phyloP scores from a whole-genome alignment of 2,329 filamentous ascomycete species.

The Paecilomyces sp. region DNA sequence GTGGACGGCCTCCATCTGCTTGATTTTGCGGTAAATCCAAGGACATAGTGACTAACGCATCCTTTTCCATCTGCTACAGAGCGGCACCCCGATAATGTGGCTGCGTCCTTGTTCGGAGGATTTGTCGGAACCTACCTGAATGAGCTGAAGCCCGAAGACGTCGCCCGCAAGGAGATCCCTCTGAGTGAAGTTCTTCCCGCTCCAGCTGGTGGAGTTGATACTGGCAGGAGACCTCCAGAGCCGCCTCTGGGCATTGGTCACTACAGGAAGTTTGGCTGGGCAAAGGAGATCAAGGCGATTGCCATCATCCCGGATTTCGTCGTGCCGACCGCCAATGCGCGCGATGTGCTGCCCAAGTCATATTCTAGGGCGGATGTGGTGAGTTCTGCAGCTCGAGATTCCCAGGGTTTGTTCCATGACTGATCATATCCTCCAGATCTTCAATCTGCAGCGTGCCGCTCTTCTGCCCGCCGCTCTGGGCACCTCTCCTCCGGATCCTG shows the following conservation, averaged over 20 bases:
- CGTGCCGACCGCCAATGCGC: slow-evolving; percentile 86
- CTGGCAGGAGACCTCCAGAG: slow-evolving; percentile 74
- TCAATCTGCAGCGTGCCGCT: slow-evolving; percentile 91
- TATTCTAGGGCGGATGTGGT: slow-evolving; percentile 82
- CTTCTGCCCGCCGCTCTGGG: slow-evolving; percentile 84
- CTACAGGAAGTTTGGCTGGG: slow-evolving; percentile 93
- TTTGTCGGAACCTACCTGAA: slow-evolving; percentile 97
- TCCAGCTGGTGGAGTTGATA: slow-evolving; percentile 85
- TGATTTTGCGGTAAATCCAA: neutral
- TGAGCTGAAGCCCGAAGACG: slow-evolving; percentile 81
- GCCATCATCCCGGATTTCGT: slow-evolving; percentile 95
- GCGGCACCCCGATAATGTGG: slow-evolving; percentile 89
- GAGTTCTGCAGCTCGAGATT: slow-evolving; percentile 25
- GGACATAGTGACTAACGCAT: neutral
- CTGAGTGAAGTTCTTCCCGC: slow-evolving; percentile 87
- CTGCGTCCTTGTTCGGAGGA: slow-evolving; percentile 87
- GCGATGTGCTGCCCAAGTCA: slow-evolving; percentile 70
- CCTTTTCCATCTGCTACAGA: slow-evolving; percentile 31
- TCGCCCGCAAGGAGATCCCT: slow-evolving; percentile 86
- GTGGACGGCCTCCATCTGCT: slow-evolving; percentile 11
- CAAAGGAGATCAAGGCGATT: slow-evolving; percentile 89
- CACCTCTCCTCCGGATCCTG: slow-evolving; percentile 80
- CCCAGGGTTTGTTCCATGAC: neutral
- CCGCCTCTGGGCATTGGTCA: slow-evolving; percentile 92
- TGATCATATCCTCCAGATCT: slow-evolving; percentile 39